These are phyloP conservation scores for Phaeotremella skinneri DNA, from an alignment of 768 basidiomycete genomes.

Conservation along the genomic window DNA sequence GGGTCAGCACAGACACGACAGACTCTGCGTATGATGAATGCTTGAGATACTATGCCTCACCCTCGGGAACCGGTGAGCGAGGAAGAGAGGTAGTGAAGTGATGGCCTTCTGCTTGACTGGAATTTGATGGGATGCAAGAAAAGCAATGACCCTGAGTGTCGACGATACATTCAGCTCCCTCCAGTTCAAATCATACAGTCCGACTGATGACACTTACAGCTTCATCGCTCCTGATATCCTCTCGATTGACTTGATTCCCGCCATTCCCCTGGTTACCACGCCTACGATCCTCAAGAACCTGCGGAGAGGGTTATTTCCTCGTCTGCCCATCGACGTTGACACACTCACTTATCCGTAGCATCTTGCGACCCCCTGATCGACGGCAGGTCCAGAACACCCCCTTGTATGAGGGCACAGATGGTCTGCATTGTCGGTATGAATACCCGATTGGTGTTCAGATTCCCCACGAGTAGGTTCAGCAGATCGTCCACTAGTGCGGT, in stretches of 20 bases:
- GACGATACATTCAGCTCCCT: neutral
- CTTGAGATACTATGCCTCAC: conserved; percentile 56
- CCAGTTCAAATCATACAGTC: conserved; percentile 8
- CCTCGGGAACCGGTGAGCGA: conserved; percentile 76
- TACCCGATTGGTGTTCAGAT: conserved; percentile 64
- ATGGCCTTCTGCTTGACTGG: conserved; percentile 54
- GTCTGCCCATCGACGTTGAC: conserved; percentile 11
- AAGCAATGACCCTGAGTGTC: conserved; percentile 68
- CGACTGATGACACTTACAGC: conserved; percentile 64
- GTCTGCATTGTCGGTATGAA: conserved; percentile 81
- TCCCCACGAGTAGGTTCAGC: conserved; percentile 58
- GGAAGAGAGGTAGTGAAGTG: conserved; percentile 60
- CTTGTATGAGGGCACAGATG: conserved; percentile 70
- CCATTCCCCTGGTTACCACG: conserved; percentile 63
- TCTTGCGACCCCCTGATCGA: neutral
- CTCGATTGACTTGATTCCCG: conserved; percentile 75
- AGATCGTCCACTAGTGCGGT: conserved; percentile 60
- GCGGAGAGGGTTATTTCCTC: conserved; percentile 6
- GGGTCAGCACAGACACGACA: neutral
- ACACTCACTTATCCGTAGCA: conserved; percentile 10
- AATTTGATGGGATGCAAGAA: conserved; percentile 60
- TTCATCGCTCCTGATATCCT: conserved; percentile 79
- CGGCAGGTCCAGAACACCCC: conserved; percentile 58
- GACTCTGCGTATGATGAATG: neutral
- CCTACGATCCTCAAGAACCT: conserved; percentile 62